Conservation (phyloP, 2,329 filamentous ascomycete genomes). For the Penicillium italicum region DNA sequence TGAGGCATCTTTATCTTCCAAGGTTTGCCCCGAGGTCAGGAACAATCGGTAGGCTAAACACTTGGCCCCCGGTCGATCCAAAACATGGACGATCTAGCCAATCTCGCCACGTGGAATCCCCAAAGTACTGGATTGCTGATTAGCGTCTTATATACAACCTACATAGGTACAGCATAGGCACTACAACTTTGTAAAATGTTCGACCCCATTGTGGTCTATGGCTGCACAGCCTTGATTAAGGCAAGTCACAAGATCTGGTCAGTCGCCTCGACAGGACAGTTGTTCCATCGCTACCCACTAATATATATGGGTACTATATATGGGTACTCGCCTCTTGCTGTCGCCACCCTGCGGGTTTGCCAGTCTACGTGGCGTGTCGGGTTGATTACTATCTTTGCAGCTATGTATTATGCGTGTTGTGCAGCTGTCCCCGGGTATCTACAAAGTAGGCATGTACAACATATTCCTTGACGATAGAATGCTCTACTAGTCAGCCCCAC, state of each 20-base stretch:
- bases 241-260: neutral
- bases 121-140: neutral
- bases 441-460: too few species aligned
- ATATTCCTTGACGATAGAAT: too few species aligned
- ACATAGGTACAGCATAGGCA: neutral
- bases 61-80: neutral
- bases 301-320: neutral
- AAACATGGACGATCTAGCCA: neutral
- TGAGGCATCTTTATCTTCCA: neutral
- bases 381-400: too few species aligned
- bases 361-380: neutral
- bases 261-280: neutral
- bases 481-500: neutral
- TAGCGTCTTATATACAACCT: neutral
- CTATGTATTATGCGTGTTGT: neutral
- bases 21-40: neutral
- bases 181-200: neutral
- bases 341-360: neutral
- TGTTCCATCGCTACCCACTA: neutral
- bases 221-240: neutral
- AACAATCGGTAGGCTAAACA: neutral
- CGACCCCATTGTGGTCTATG: neutral
- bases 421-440: too few species aligned
- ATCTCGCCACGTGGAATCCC: slow-evolving; percentile 3
- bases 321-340: neutral